Evolutionary conservation across 345 rosid genomes (phyloP), one percentile per base, ranked within the genome.

Genomic region (Conringia planisiliqua): DNA sequence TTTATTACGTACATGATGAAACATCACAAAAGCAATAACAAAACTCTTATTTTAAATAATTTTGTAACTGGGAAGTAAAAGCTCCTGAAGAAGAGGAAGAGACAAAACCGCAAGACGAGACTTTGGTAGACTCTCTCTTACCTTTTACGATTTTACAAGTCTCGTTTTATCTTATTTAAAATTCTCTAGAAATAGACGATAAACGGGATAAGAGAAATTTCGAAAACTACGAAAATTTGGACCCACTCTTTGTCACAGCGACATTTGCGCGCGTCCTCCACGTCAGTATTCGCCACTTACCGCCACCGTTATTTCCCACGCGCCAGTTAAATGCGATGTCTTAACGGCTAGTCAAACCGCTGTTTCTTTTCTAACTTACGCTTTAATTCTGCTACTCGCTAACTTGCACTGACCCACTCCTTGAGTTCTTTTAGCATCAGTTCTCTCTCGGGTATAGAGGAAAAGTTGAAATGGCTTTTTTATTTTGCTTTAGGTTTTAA

Each of bases 181-280:
- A 26, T 22, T 62, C 38, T 63, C 68, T 10, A n/a, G 24, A 63
- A 62, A 47, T 24, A 29, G 17, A 29, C 17, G 5, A 30, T 18
- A 18, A 32, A 48, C 22, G 11, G n/a, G 46, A 48, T 56, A 70
- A 59, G 58, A 66, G 62, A 56, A 77, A 6, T 7, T 43, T 54
- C 35, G 76, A 40, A 56, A 63, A 43, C 18, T 48, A 2, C 6
- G 1, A 4, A 12, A 16, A 2, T 12, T 55, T 13, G 60, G 44
- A 58, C 62, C 73, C 62, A 58, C 62, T 67, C 9, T 40, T 60
- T 61, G 30, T 2, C 20, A 75, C 85, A 85, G 89, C 92, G 90
- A 89, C 81, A 84, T 83, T 91, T 85, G 83, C 94, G 97, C 88
- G 89, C 81, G 94, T 79, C 86, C 73, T 71, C 86, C 94, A 89